Percentiles rank a stretch among this genome's conserved stretches.
These are phyloP conservation scores for Suhomyces taliae DNA, from an alignment of 1,139 yeast species.

Conservation along the genomic window DNA sequence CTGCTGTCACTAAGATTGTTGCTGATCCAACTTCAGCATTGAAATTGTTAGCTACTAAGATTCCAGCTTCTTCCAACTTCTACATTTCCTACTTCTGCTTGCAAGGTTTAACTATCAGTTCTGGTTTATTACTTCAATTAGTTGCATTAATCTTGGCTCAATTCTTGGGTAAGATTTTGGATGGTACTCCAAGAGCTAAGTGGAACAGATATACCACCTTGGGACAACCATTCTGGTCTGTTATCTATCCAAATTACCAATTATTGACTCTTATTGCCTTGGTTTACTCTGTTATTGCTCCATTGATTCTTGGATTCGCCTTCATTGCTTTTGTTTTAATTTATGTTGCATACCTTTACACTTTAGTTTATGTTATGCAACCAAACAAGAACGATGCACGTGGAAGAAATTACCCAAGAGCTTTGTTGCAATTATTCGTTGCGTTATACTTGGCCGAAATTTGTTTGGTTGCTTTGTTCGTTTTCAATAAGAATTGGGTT, in stretches of 20 bases:
- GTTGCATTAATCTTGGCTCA: constrained; percentile 48
- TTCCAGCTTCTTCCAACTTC: constrained; percentile 72
- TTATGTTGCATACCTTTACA: constrained; percentile 63
- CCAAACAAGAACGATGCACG: constrained; percentile 55
- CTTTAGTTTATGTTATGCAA: constrained; percentile 54
- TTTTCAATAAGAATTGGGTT: constrained; percentile 72
- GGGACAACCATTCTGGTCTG: constrained; percentile 44
- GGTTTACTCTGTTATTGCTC: constrained; percentile 44
- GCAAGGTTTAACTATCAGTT: constrained; percentile 43
- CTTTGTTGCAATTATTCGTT: constrained; percentile 63
- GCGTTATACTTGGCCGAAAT: constrained; percentile 68
- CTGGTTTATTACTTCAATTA: constrained; percentile 41
- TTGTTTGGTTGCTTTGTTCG: constrained; percentile 65
- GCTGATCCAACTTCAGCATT: constrained; percentile 55
- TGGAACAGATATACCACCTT: constrained; percentile 46
- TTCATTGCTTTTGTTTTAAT: constrained; percentile 44
- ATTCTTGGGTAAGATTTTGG: constrained; percentile 46
- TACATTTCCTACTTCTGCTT: constrained; percentile 54
- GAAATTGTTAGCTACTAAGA: constrained; percentile 54
- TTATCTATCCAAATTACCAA: constrained; percentile 41
- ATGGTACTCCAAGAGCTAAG: constrained; percentile 43
- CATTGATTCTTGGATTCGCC: constrained; percentile 50
- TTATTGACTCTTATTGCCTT: constrained; percentile 41
- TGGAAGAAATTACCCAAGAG: constrained; percentile 67
- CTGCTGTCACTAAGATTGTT: constrained; percentile 60